Base-by-base conservation (phyloP, 495 filamentous ascomycete genomes). In the Trichoderma asperelloides region DNA sequence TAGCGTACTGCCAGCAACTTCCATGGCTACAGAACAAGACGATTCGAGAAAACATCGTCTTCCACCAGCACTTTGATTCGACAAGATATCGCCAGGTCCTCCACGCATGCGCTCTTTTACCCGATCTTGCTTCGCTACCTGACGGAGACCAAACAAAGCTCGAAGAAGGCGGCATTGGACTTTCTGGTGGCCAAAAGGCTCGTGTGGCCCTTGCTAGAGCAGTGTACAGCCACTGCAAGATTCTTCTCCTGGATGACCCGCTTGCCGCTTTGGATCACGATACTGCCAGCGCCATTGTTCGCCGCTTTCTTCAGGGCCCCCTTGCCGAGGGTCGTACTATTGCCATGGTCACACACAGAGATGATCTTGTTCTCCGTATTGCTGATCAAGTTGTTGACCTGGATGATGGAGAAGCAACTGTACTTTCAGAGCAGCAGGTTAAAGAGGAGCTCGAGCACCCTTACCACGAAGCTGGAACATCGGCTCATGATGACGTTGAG, bases 171-270 rank as follows among this genome's bases (percentile, higher is more conserved):
- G 96, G 96, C 0, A 96, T 98, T 55, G 96, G 94, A 1, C 85
- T 99, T 13, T 97, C 92, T 3, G 96, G 96, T 45, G 96, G 96
- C 40, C 96, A 99, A 75, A 96, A 92, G 77, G 95, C 96, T 49
- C 87, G 96, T 25, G 82, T 99, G 68, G 95, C 93, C 2, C 82
- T 99, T 65, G 96, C 96, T 5, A 81, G 96, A 73, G 96, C 96
- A 65, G 89, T 99, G 1, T 99, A 99, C 74, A 92, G 95, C 71
- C 85, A 90, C 60, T 90, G 93, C 9, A 91, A 96, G 73, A 87
- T 98, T 66, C 90, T 98, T 70, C 80, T 99, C 5, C 82, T 98
- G n/a, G 96, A 99, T 72, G 96, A 99, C 74, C 89, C 92, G 67
- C 83, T 99, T 23, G 96, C 94, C 25, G 94, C 96, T 1, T 89